Evolutionary conservation across 2,329 filamentous ascomycete genomes (phyloP).

Genomic region (Nigrospora oryzae): DNA sequence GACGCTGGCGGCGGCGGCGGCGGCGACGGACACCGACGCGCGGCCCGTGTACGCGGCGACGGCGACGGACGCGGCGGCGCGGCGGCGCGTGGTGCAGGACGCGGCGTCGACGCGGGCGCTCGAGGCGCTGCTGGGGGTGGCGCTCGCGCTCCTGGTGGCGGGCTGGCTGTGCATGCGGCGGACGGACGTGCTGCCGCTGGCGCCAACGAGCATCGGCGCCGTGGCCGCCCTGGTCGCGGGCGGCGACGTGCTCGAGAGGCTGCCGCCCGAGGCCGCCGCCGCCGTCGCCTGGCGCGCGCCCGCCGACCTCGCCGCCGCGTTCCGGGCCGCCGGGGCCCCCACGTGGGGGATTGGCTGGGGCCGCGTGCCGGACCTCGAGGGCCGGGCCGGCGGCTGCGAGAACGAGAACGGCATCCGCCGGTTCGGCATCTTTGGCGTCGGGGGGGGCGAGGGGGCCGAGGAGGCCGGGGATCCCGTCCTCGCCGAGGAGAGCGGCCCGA

Average conservation of each 20-base stretch:
- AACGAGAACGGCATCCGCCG: background rate
- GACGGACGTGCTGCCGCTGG: background rate
- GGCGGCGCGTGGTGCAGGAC: conserved; percentile 4
- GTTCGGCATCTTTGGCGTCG: conserved; percentile 1
- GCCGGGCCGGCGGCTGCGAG: background rate
- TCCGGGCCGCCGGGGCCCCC: background rate
- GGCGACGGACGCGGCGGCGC: background rate
- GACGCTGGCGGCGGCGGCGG: background rate
- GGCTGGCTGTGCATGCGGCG: conserved; percentile 1
- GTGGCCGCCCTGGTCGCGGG: conserved; percentile 1
- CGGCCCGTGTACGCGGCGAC: background rate
- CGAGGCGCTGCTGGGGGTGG: conserved; percentile 1
- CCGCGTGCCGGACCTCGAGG: background rate
- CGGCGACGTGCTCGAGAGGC: conserved; percentile 11
- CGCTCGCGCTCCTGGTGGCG: background rate
- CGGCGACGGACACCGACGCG: background rate
- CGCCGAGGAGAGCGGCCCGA: background rate
- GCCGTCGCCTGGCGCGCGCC: background rate
- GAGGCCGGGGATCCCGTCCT: no score
- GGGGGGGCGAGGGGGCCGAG: background rate
- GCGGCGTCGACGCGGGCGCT: conserved; percentile 2
- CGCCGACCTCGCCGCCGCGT: background rate
- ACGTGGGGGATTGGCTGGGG: background rate
- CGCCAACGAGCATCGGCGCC: background rate
- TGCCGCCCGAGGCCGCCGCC: background rate